Evolutionary conservation across 257 asterid species (phyloP).

Genomic region (Ilex aquifolium): DNA sequence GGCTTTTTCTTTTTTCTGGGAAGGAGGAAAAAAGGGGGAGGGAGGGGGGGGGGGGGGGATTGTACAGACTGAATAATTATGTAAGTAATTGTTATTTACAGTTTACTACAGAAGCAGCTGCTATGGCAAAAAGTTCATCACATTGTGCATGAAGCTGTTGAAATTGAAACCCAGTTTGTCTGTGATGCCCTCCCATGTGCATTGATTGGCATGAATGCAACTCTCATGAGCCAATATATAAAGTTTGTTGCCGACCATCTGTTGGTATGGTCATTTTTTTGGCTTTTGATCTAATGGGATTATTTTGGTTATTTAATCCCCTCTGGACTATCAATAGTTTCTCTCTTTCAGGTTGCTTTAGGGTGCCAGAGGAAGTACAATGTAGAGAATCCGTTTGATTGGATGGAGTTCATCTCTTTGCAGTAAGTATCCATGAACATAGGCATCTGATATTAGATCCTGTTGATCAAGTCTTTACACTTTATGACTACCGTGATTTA

Average conservation of each 20-base stretch:
- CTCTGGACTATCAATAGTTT: neutral
- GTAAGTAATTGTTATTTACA: slow-evolving; percentile 15
- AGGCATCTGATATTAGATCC: neutral
- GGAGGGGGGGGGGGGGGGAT: no score
- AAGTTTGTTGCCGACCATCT: slow-evolving; percentile 71
- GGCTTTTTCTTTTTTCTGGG: neutral
- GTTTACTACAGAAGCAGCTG: slow-evolving; percentile 50
- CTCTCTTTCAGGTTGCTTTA: slow-evolving; percentile 47
- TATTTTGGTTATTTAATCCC: neutral
- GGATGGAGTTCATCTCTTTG: slow-evolving; percentile 80
- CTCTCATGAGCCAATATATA: slow-evolving; percentile 60
- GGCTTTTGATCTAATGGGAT: neutral
- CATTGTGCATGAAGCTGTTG: slow-evolving; percentile 76
- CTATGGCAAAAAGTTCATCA: slow-evolving; percentile 48
- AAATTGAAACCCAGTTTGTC: slow-evolving; percentile 65
- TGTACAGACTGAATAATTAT: no score
- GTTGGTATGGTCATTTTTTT: slow-evolving; percentile 37
- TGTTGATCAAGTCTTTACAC: neutral
- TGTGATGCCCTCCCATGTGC: slow-evolving; percentile 88
- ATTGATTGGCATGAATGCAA: slow-evolving; percentile 68
- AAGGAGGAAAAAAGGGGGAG: neutral
- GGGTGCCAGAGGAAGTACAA: slow-evolving; percentile 53
- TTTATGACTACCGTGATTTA: neutral
- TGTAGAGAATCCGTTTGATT: slow-evolving; percentile 69
- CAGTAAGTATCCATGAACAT: slow-evolving; percentile 41